A percentile compares a stretch with the other conserved stretches of the same genome.
Evolutionary conservation across 352 stramenopile species (phyloP).

Genomic region (Phytophthora pini): DNA sequence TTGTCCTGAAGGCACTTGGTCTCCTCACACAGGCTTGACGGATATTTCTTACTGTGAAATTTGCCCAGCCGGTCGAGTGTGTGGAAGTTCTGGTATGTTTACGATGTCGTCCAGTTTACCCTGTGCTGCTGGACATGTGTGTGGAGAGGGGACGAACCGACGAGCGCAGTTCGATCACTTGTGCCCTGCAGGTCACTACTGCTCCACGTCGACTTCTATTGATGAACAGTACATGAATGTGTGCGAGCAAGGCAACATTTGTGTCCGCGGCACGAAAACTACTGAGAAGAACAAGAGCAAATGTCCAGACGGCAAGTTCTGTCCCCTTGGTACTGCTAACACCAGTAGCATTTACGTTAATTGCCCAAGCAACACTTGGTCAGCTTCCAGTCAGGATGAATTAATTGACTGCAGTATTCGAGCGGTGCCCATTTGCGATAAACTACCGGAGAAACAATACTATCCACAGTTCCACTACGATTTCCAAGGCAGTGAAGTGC

Average conservation of each 20-base stretch:
- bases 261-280: conserved; percentile 87
- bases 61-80: conserved; percentile 94
- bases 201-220: conserved; percentile 82
- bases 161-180: conserved; percentile 92
- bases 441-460: conserved; percentile 79
- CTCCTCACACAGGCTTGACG: conserved; percentile 87
- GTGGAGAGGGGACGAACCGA: conserved; percentile 93
- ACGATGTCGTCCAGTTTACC: conserved; percentile 81
- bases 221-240: conserved; percentile 85
- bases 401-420: conserved; percentile 91
- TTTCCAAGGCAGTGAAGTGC: conserved; percentile 57
- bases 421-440: conserved; percentile 94
- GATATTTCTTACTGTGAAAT: conserved; percentile 97
- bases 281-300: conserved; percentile 92
- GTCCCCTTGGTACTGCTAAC: conserved; percentile 89
- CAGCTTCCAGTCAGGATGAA: conserved; percentile 72
- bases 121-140: conserved; percentile 95
- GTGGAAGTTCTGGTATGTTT: conserved; percentile 89
- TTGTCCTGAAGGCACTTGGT: conserved; percentile 96
- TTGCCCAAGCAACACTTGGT: conserved; percentile 94
- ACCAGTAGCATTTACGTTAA: conserved; percentile 82
- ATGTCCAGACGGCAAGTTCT: conserved; percentile 94
- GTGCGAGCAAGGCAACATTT: conserved; percentile 92
- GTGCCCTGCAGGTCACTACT: conserved; percentile 94
- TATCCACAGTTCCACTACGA: conserved; percentile 80